Conservation (phyloP, 805 yeast species). For the Yarrowia keelungensis region DNA sequence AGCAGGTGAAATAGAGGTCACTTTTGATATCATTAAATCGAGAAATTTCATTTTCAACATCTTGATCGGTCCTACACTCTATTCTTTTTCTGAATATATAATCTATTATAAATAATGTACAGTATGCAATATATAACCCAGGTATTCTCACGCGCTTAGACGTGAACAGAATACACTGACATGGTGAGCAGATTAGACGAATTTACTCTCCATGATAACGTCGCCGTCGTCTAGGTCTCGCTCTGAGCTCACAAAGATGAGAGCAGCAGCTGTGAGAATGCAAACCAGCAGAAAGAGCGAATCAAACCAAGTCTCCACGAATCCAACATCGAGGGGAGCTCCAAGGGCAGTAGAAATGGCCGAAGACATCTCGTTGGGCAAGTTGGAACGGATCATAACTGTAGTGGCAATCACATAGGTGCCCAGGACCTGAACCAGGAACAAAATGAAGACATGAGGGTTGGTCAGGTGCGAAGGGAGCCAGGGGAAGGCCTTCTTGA, state of each 20-base stretch:
- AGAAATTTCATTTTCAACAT: too few species aligned
- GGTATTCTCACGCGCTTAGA: not conserved
- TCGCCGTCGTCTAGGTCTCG: conserved; percentile 41
- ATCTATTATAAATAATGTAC: conserved; percentile 34
- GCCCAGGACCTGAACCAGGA: conserved; percentile 51
- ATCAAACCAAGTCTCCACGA: conserved; percentile 54
- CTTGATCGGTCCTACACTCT: too few species aligned
- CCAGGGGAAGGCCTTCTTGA: conserved; percentile 48
- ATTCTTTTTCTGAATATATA: not conserved
- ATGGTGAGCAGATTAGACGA: conserved; percentile 11
- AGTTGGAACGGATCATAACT: conserved; percentile 51
- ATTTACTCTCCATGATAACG: conserved; percentile 34
- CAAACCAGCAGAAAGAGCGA: conserved; percentile 49
- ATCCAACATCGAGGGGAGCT: conserved; percentile 51
- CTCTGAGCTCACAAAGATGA: conserved; percentile 39
- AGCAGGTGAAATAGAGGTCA: not conserved
- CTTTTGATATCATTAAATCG: not conserved
- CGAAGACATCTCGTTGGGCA: conserved; percentile 52
- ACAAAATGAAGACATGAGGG: conserved; percentile 43
- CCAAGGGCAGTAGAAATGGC: conserved; percentile 54
- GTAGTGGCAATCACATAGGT: conserved; percentile 54
- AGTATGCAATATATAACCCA: conserved; percentile 18
- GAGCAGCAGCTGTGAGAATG: conserved; percentile 40
- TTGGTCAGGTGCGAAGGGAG: conserved; percentile 30
- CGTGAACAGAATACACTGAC: not conserved